Base-by-base conservation (phyloP, 2,329 filamentous ascomycete species). In the Gliomastix tumulicola region DNA sequence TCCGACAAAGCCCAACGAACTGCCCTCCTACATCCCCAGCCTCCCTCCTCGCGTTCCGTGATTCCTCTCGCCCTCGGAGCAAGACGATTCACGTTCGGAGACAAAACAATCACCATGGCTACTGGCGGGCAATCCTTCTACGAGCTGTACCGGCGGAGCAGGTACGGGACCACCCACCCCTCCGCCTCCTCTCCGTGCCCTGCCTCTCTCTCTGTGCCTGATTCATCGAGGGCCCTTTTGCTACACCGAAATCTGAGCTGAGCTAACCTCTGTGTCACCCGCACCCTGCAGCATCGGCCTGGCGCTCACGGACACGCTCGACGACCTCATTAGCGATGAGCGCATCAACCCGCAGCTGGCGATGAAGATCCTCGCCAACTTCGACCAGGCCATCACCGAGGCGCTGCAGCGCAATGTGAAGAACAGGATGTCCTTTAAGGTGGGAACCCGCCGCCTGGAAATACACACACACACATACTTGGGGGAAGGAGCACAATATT, bases 131-230 rank as follows among this genome's bases (percentile, higher is more conserved):
- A 77, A 59, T 74, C 74, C 22, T 82, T 75, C 70, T 98, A 97
- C 65, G 92, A 98, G 77, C 82, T 98, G 56, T 98, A 98, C 65
- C 87, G 92, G 54, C 84, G 89, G 69, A 95, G 88, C 79, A 97
- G 90, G 92, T 97, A 87, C 62, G 40, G 42, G 44, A 38, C 45
- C 48, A 49, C 48, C 46, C 44, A 45, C 41, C 41, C 44, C 43
- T 43, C 42, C 50, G n/a, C 17, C 4, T 28, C 25, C 25, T 28
- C 25, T 50, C 49, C 59, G 55, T 28, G 25, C 25, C 10, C n/a
- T 28, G n/a, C 13, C 25, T 28, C n/a, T n/a, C n/a, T n/a, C n/a
- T n/a, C n/a, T n/a, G n/a, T n/a, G n/a, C n/a, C n/a, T n/a, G n/a
- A n/a, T n/a, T n/a, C n/a, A n/a, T n/a, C n/a, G 15, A 21, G 32